These are phyloP conservation scores for Fusarium brachygibbosum DNA, from an alignment of 2,329 filamentous ascomycete genomes.

Conservation along the genomic window DNA sequence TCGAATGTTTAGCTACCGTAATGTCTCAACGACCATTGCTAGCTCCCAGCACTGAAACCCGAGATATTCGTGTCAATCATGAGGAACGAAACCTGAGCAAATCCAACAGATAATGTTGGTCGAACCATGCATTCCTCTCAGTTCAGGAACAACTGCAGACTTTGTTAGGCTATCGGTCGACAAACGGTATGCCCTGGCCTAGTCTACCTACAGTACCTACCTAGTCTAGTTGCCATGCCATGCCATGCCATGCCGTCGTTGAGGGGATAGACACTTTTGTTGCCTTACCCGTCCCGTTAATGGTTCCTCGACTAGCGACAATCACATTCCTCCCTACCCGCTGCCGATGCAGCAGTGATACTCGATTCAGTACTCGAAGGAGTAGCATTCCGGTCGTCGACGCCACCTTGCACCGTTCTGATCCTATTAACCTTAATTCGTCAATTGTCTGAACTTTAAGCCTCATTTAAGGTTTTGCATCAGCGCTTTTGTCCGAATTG, in stretches of 20 bases:
- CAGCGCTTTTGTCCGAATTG: slow-evolving; percentile 25
- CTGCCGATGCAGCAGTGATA: slow-evolving; percentile 26
- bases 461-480: slow-evolving; percentile 42
- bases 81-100: background rate
- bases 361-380: slow-evolving; percentile 26
- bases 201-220: background rate
- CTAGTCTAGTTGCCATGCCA: slow-evolving; percentile 15
- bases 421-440: slow-evolving; percentile 37
- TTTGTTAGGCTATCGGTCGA: slow-evolving; percentile 19
- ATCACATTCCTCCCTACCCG: slow-evolving; percentile 44
- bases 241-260: slow-evolving; percentile 18
- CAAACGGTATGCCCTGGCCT: slow-evolving; percentile 19
- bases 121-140: slow-evolving; percentile 15
- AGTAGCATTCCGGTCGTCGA: slow-evolving; percentile 39
- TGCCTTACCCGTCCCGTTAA: slow-evolving; percentile 40
- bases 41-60: background rate
- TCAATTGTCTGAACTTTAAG: slow-evolving; percentile 31
- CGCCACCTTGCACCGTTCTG: slow-evolving; percentile 40
- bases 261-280: slow-evolving; percentile 23
- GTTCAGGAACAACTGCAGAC: slow-evolving; percentile 22
- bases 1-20: background rate
- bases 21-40: background rate
- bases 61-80: background rate
- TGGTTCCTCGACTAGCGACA: slow-evolving; percentile 43
- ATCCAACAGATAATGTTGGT: slow-evolving; percentile 2